phyloP scores from a whole-genome alignment of 192 early-diverging fungal species.

The Obelidium mucronatum region DNA sequence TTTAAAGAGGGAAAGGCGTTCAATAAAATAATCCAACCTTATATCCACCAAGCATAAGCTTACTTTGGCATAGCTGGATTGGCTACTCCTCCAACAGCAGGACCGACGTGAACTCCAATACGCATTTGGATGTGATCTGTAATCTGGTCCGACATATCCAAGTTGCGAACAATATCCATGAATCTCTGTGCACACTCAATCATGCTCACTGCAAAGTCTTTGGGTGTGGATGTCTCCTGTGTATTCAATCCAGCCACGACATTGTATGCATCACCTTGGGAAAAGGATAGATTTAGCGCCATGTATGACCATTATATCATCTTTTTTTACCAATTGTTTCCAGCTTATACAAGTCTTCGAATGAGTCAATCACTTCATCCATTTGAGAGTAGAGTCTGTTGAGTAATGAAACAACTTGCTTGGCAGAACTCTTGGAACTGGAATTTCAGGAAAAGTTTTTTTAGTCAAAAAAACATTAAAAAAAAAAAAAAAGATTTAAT shows the following conservation, averaged over 20 bases:
- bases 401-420: conserved; percentile 52
- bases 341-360: conserved; percentile 53
- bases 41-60: not conserved
- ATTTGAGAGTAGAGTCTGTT: conserved; percentile 55
- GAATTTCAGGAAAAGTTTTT: not conserved
- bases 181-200: conserved; percentile 53
- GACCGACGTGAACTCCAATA: conserved; percentile 57
- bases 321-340: conserved; percentile 48
- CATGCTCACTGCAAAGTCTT: conserved; percentile 43
- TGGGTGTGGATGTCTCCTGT: conserved; percentile 27
- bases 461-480: not conserved
- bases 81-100: conserved; percentile 54
- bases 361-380: conserved; percentile 52
- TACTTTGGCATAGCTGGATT: conserved; percentile 55
- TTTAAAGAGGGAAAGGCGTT: not conserved
- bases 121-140: conserved; percentile 44
- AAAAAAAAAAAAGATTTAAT: not conserved
- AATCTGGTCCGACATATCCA: conserved; percentile 59
- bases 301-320: not conserved
- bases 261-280: conserved; percentile 51
- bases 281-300: not conserved
- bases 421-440: conserved; percentile 40
- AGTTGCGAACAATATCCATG: conserved; percentile 42
- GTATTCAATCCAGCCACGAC: conserved; percentile 51
- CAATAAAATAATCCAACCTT: conserved; percentile 1